These are phyloP conservation scores for Gardenia jasminoides DNA, from an alignment of 257 asterid species.

Conservation along the genomic window DNA sequence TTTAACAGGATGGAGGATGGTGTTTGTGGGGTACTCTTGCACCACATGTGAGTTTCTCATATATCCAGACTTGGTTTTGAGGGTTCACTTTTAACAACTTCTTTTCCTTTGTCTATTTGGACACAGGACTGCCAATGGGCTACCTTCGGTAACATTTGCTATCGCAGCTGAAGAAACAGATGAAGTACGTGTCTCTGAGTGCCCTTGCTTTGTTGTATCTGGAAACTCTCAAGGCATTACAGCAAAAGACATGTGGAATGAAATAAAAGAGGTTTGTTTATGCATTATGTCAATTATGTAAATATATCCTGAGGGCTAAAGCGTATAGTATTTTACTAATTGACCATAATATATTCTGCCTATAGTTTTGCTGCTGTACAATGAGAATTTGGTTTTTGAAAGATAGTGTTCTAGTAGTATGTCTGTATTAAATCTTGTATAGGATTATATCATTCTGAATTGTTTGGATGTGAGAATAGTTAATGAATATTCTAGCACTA, in stretches of 20 bases:
- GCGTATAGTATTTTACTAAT: background rate
- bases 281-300: background rate
- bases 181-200: slow-evolving; percentile 73
- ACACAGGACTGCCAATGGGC: slow-evolving; percentile 73
- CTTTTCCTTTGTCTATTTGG: slow-evolving; percentile 15
- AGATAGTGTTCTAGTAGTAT: background rate
- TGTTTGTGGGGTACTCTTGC: slow-evolving; percentile 74
- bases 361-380: background rate
- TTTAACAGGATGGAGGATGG: slow-evolving; percentile 62
- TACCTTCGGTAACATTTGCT: slow-evolving; percentile 77
- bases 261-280: slow-evolving; percentile 74
- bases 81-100: background rate
- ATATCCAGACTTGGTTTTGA: slow-evolving; percentile 4
- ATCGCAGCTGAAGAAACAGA: slow-evolving; percentile 81
- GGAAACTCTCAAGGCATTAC: slow-evolving; percentile 70
- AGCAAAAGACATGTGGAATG: slow-evolving; percentile 94
- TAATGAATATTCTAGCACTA: background rate
- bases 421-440: background rate
- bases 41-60: slow-evolving; percentile 70
- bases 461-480: background rate
- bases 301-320: background rate
- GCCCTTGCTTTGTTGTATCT: slow-evolving; percentile 81
- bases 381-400: background rate
- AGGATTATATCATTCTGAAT: background rate
- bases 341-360: background rate